Base-by-base conservation (phyloP, 2,329 filamentous ascomycete species). In the Chaetomiaceae sp. region DNA sequence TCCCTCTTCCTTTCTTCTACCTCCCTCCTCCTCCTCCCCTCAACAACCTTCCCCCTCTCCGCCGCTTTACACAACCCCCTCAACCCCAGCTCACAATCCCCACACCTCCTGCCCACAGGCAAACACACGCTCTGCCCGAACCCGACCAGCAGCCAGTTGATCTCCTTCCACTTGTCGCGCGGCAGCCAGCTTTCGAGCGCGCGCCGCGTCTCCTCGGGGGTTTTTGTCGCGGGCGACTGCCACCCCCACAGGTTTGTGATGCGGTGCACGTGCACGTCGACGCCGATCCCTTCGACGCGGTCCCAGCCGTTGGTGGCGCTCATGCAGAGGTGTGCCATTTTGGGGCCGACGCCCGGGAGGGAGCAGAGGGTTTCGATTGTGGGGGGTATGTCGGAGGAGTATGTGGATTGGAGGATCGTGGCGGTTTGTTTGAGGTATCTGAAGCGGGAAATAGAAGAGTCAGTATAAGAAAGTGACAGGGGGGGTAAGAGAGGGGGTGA, bases 201-300 rank as follows among this genome's bases (percentile, higher is more conserved):
- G 44, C 74, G 68, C 35, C 90, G 75, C 24, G 90, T 95, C 62
- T 87, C 85, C 69, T 96, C 90, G 0, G 90, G 90, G 11, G 72
- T 84, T 58, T 80, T 83, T 2, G 85, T 91, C 6, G 52, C 41
- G 1, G 56, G 41, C 63, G 79, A 80, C 63, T 94, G 80, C 90
- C 90, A 96, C 3, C 87, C 86, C 89, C 89, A 95, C 22, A 95
- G 72, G 67, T 95, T 95, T 42, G 88, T 91, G 66, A 96, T 94
- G 45, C 90, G 84, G 67, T 95, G 90, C 3, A 96, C 90, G 66
- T 96, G 90, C 5, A 95, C 89, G 64, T 96, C 90, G 39, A 96
- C 90, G 20, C 90, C 90, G 54, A 96, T 95, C 7, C 90, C 90
- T 60, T 80, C 73, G 44, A 76, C 78, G 27, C 71, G 69, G 57